These are phyloP conservation scores for Nigrospora osmanthi DNA, from an alignment of 2,329 filamentous ascomycete genomes.

Conservation along the genomic window DNA sequence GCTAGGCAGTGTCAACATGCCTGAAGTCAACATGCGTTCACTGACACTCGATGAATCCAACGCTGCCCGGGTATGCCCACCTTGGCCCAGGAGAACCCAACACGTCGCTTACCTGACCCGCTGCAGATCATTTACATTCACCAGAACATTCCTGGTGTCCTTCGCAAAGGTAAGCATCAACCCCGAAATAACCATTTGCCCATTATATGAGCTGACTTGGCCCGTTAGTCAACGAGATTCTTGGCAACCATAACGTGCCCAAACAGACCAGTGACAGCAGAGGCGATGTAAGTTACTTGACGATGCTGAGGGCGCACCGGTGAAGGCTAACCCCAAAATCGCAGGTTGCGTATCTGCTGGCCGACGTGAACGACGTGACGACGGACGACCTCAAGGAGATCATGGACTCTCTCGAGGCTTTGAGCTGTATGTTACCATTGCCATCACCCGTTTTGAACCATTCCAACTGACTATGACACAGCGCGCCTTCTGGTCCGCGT, in stretches of 20 bases:
- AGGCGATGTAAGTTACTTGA: constrained; percentile 58
- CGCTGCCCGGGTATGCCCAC: constrained; percentile 62
- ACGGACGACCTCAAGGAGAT: constrained; percentile 77
- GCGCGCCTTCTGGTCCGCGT: constrained; percentile 29
- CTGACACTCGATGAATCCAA: constrained; percentile 83
- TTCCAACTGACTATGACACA: constrained; percentile 10
- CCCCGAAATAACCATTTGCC: too few relatives aligned
- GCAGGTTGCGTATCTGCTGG: constrained; percentile 89
- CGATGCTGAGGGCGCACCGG: too few relatives aligned
- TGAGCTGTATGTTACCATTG: constrained; percentile 56
- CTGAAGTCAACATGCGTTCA: constrained; percentile 87
- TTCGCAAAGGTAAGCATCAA: constrained; percentile 59
- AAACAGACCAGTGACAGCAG: constrained; percentile 97
- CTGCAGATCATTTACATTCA: constrained; percentile 83
- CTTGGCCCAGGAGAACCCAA: background rate
- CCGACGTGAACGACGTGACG: constrained; percentile 85
- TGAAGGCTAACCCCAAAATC: background rate
- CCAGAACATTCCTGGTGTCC: constrained; percentile 89
- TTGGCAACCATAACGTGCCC: constrained; percentile 94
- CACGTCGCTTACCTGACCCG: constrained; percentile 10
- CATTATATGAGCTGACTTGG: too few relatives aligned
- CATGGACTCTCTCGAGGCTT: constrained; percentile 70
- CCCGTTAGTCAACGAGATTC: constrained; percentile 77
- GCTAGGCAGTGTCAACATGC: constrained; percentile 88
- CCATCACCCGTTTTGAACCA: background rate